Evolutionary conservation across 2,329 filamentous ascomycete genomes (phyloP).

Genomic region (Alternaria hordeiaustralica): DNA sequence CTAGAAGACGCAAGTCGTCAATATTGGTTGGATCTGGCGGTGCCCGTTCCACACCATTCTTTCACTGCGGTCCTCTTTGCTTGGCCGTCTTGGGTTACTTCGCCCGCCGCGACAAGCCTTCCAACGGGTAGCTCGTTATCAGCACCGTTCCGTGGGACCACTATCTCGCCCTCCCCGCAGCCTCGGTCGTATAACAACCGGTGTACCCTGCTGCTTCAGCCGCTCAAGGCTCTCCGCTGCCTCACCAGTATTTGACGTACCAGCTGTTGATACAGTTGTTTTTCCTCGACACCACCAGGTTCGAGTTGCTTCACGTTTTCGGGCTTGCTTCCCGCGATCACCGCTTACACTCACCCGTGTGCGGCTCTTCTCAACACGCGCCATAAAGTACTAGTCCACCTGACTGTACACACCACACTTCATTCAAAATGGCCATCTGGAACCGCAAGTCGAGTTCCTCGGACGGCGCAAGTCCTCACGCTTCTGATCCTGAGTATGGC

Average conservation of each 20-base stretch:
- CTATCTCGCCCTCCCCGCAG: conserved; percentile 15
- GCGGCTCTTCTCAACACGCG: conserved; percentile 4
- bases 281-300: background rate
- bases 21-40: conserved; percentile 11
- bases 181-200: conserved; percentile 27
- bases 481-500: conserved; percentile 31
- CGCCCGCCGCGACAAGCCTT: conserved; percentile 18
- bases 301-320: conserved; percentile 5
- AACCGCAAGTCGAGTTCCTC: conserved; percentile 39
- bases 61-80: conserved; percentile 19
- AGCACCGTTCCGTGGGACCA: conserved; percentile 16
- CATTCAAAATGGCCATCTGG: conserved; percentile 34
- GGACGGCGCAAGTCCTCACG: conserved; percentile 32
- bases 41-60: conserved; percentile 18
- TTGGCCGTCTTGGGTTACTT: conserved; percentile 35
- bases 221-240: conserved; percentile 26
- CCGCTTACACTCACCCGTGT: conserved; percentile 11
- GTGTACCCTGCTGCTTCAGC: conserved; percentile 18
- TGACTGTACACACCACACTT: background rate
- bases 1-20: conserved; percentile 11
- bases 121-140: conserved; percentile 22
- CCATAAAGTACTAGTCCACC: conserved; percentile 8
- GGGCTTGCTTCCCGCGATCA: conserved; percentile 8
- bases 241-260: conserved; percentile 21
- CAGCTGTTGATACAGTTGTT: conserved; percentile 2